These are phyloP conservation scores for Diaporthe helianthi DNA, from an alignment of 2,329 filamentous ascomycete species.

Conservation along the genomic window DNA sequence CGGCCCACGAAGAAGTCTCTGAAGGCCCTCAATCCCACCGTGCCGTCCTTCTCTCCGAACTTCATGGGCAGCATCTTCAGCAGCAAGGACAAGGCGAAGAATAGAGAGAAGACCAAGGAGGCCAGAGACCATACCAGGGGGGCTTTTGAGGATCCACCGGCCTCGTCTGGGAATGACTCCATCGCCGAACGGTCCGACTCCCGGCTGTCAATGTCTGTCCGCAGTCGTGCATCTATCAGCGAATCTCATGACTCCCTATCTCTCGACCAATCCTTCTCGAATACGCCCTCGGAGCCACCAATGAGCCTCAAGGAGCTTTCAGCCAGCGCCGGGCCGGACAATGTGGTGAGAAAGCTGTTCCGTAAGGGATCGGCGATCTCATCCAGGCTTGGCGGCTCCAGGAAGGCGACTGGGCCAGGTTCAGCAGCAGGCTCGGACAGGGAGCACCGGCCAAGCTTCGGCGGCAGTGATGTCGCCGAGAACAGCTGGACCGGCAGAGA, in stretches of 20 bases:
- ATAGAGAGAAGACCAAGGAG: conserved; percentile 47
- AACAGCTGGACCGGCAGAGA: conserved; percentile 49
- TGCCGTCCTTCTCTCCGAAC: conserved; percentile 62
- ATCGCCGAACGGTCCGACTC: conserved; percentile 43
- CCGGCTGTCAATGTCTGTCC: conserved; percentile 39
- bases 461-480: conserved; percentile 52
- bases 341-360: conserved; percentile 66
- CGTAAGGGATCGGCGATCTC: conserved; percentile 72
- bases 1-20: conserved; percentile 65
- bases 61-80: conserved; percentile 78
- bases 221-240: conserved; percentile 32
- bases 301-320: conserved; percentile 51
- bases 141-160: conserved; percentile 3
- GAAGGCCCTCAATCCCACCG: conserved; percentile 82
- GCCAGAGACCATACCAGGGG: conserved; percentile 39
- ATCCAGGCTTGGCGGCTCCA: conserved; percentile 62
- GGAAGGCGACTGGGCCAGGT: conserved; percentile 52
- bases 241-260: conserved; percentile 67
- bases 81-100: conserved; percentile 48
- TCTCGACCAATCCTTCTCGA: conserved; percentile 63
- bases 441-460: conserved; percentile 56
- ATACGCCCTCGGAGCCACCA: conserved; percentile 61
- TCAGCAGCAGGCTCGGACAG: conserved; percentile 63
- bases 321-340: conserved; percentile 53
- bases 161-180: conserved; percentile 30